Base-by-base conservation (phyloP, 2,329 filamentous ascomycete species). In the Verticillium klebahnii region DNA sequence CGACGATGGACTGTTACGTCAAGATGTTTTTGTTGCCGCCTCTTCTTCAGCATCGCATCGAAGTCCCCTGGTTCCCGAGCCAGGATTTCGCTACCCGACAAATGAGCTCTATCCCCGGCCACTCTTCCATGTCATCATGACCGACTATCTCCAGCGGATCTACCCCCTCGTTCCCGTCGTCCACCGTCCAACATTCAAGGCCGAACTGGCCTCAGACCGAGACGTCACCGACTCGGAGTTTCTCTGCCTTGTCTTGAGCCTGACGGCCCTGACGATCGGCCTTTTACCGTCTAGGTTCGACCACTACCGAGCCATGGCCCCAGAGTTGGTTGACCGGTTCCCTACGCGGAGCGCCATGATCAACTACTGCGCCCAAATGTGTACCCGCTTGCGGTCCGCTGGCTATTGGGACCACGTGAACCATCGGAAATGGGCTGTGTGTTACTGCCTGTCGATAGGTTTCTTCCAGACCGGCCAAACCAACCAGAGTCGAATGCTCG, bases 401-500 rank as follows among this genome's bases (percentile, higher is more conserved):
- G 64, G 56, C 31, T 70, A 72, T 32, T 72, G 69, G 66, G 69
- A 72, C 50, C 64, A 68, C 2, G 66, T 72, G 2, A 74, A 67
- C 62, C 70, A 72, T 50, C 66, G 69, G 14, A 75, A 76, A 56
- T 75, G 73, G 69, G 70, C 74, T 4, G 67, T 69, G 1, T 71
- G 70, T 3, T 77, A 75, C 58, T 61, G 74, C 1, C 62, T 75
- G 4, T 70, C 67, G 11, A 69, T 74, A 5, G 69, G 72, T 0
- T 71, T 71, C 23, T 69, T 75, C 55, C 74, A 76, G 39, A 71
- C 73, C 0, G 74, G 74, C 0, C 72, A 75, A 40, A 69, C 69
- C 1, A 77, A 75, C 60, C 70, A 69, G 29, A 69, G 72, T 9
- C 68, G 74, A 1, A 77, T 76, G 72, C 62, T 74, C 15, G 73